Base-by-base conservation (phyloP, 2,329 filamentous ascomycete species). In the Metarhizium humberi region DNA sequence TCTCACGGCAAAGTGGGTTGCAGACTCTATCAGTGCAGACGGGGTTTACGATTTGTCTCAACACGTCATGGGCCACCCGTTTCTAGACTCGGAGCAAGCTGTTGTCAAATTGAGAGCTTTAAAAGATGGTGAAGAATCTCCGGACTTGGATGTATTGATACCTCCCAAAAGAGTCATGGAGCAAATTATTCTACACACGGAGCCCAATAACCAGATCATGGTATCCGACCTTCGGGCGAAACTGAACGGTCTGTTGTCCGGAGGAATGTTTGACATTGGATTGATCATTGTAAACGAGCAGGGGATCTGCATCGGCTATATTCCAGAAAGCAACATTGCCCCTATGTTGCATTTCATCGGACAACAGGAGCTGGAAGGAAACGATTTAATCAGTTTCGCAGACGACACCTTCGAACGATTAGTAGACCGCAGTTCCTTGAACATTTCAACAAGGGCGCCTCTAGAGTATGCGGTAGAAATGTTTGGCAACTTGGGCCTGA, bases 1-100 rank as follows among this genome's bases (percentile, higher is more conserved):
- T 55, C 69, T 84, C 6, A 74, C 80, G 0, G 78, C 79, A 0
- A 83, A 83, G 65, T 84, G 78, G 78, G 73, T 77, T 6, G 79
- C 80, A 1, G 80, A 84, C 62, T 70, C 72, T 3, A 70, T 84
- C 18, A 76, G 75, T 50, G 66, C 67, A 29, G 77, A 82, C 58
- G 69, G 78, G 25, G 78, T 84, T 1, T 84, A 84, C 60, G 80
- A 84, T 60, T 71, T 84, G 7, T 79, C 80, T n/a, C 79, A 84
- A 63, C 75, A 74, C 3, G 74, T 84, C 3, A 71, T 83, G 1
- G 80, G 79, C 0, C 78, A 83, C 60, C 80, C 80, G 1, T 84
- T 84, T 61, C 67, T 84, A 8, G 79, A 84, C 56, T 60, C 72
- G 0, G 79, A 84, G 50, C 69, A 73, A 56, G 73, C 76, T 10